A percentile compares a stretch with the other conserved stretches of the same genome.
Conservation (phyloP, 768 basidiomycete species). For the Lactarius hatsudake region DNA sequence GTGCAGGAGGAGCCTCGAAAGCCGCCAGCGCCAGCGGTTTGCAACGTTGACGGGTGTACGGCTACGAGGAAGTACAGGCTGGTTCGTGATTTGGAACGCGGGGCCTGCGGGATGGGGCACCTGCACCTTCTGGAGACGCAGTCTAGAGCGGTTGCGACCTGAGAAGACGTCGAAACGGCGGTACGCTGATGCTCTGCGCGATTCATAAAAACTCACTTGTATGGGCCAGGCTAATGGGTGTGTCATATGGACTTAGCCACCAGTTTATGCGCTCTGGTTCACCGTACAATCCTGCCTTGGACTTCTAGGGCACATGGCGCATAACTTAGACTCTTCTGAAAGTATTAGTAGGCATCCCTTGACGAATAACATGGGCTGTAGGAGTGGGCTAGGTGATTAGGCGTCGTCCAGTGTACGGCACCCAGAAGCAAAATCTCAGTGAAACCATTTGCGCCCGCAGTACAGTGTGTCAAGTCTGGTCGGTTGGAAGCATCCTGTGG, state of each 20-base stretch:
- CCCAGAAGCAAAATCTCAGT: neutral
- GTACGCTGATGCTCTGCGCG: neutral
- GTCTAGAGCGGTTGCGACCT: neutral
- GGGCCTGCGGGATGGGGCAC: conserved; percentile 68
- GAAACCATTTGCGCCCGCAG: neutral
- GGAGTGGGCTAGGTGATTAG: neutral
- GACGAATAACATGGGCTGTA: neutral
- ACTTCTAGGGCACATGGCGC: neutral
- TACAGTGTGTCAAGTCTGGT: neutral
- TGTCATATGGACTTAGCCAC: neutral
- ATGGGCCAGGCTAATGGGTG: neutral
- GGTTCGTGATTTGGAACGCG: conserved; percentile 57
- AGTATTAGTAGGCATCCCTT: neutral
- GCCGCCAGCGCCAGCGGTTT: conserved; percentile 32
- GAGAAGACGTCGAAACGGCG: neutral
- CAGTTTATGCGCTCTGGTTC: neutral
- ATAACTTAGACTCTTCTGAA: neutral
- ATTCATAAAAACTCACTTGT: neutral
- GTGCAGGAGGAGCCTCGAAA: conserved; percentile 7
- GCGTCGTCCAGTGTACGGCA: neutral
- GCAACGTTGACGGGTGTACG: conserved; percentile 59
- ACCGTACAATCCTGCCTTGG: neutral
- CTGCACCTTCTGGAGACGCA: conserved; percentile 50
- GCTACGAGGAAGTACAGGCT: conserved; percentile 60
- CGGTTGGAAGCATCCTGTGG: neutral